Conservation (phyloP, 768 basidiomycete species). For the Clitopilus passeckerianus region DNA sequence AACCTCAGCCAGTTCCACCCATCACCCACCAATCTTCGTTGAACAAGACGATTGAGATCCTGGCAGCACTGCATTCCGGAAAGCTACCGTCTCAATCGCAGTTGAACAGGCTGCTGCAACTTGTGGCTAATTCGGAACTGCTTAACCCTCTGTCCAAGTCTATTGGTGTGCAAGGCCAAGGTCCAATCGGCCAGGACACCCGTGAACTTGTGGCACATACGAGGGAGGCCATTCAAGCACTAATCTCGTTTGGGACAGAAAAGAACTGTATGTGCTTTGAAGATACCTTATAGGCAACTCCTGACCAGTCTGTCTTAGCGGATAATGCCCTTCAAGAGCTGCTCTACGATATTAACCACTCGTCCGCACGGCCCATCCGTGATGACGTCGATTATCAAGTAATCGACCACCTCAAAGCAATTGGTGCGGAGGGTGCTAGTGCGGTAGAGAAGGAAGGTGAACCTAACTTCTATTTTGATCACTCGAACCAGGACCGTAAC, state of each 20-base stretch:
- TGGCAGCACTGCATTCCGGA: conserved; percentile 29
- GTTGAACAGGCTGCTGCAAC: conserved; percentile 18
- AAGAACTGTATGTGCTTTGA: conserved; percentile 27
- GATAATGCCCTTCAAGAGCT: conserved; percentile 35
- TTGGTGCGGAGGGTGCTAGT: too few relatives aligned
- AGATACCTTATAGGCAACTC: neutral
- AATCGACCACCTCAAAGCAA: too few relatives aligned
- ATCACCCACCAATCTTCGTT: conserved; percentile 9
- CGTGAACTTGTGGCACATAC: conserved; percentile 20
- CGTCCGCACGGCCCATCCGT: too few relatives aligned
- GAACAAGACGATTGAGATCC: conserved; percentile 27
- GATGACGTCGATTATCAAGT: too few relatives aligned
- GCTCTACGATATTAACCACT: conserved; percentile 17
- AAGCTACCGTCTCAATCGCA: conserved; percentile 37
- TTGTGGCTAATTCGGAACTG: conserved; percentile 20
- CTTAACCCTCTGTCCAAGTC: conserved; percentile 10
- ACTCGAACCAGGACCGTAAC: too few relatives aligned
- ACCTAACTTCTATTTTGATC: too few relatives aligned
- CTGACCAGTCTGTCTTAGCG: conserved; percentile 13
- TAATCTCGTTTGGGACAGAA: conserved; percentile 28
- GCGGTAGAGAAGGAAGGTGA: too few relatives aligned
- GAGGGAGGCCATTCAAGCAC: conserved; percentile 23
- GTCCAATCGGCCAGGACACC: conserved; percentile 23
- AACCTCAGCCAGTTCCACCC: neutral
- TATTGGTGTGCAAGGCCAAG: conserved; percentile 12